Evolutionary conservation across 78 protist species (phyloP), one percentile per base, ranked within the genome.

Genomic region (Parvularia atlantis): DNA sequence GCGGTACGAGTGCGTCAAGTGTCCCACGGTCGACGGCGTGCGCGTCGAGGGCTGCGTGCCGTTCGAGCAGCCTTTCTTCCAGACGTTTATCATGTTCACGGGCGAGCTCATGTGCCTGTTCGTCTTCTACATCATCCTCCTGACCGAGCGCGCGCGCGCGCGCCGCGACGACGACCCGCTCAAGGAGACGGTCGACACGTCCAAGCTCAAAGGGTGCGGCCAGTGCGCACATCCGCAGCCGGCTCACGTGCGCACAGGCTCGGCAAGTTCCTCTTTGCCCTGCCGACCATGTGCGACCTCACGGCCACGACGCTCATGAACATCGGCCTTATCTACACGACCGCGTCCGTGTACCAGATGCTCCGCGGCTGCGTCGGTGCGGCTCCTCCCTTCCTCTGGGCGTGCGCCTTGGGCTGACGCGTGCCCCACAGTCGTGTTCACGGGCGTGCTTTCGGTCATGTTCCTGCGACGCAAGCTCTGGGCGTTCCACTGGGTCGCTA

Each of bases 361-460:
- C 66, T 82, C 39, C n/a, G 86, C 9, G 80, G 81, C 33, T 69
- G 76, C 19, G 72, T 73, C 62, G n/a, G n/a, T n/a, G n/a, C n/a
- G n/a, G n/a, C n/a, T n/a, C n/a, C n/a, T n/a, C n/a, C n/a, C n/a
- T n/a, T n/a, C n/a, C n/a, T n/a, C n/a, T n/a, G n/a, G n/a, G n/a
- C n/a, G n/a, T n/a, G n/a, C n/a, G n/a, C n/a, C n/a, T n/a, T n/a
- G n/a, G n/a, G n/a, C n/a, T n/a, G n/a, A n/a, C n/a, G n/a, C n/a
- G n/a, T n/a, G n/a, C n/a, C n/a, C n/a, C n/a, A n/a, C n/a, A n/a
- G 77, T 81, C 16, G 37, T 81, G 30, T 86, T 86, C 74, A 75
- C 84, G 0, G 91, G 85, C 30, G 10, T 86, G 24, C 53, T 86
- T 11, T 48, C 74, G 11, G 40, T 53, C 22, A 30, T 80, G 20